A percentile compares a stretch with the other conserved stretches of the same genome.
Evolutionary conservation across 2,329 filamentous ascomycete genomes (phyloP).

Genomic region (Exophiala phaeomuriformis): DNA sequence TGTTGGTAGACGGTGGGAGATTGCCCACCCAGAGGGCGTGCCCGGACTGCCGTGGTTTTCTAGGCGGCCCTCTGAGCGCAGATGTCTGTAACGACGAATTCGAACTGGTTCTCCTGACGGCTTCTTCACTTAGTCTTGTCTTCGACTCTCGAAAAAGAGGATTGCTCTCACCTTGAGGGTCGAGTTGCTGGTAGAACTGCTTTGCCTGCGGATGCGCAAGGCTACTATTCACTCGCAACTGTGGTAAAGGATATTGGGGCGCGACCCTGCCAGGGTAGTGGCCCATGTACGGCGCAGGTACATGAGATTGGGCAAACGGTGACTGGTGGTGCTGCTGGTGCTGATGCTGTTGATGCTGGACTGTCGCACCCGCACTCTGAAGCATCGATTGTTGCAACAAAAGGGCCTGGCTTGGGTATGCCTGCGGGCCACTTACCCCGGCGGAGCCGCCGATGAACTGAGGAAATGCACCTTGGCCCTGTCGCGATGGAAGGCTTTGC

Average conservation of each 20-base stretch:
- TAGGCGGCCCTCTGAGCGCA: constrained; percentile 54
- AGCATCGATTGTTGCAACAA: constrained; percentile 17
- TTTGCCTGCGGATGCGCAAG: constrained; percentile 6
- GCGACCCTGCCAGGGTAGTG: constrained; percentile 10
- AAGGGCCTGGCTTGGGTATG: constrained; percentile 11
- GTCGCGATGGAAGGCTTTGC: constrained; percentile 18
- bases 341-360: constrained; percentile 10
- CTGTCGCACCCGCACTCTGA: constrained; percentile 2
- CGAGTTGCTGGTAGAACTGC: constrained; percentile 13
- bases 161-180: constrained; percentile 16
- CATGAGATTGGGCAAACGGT: constrained; percentile 12
- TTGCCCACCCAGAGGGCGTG: constrained; percentile 97
- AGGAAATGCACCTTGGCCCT: constrained; percentile 19
- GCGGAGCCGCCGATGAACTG: constrained; percentile 8
- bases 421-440: constrained; percentile 1
- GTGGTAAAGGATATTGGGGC: constrained; percentile 19
- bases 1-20: constrained; percentile 70
- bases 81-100: constrained; percentile 29
- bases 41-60: constrained; percentile 63
- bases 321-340: constrained; percentile 2
- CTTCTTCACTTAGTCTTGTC: constrained; percentile 4
- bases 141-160: not conserved
- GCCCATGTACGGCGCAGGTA: constrained; percentile 1
- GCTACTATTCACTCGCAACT: constrained; percentile 18
- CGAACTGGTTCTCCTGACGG: constrained; percentile 24